These are phyloP conservation scores for Nitzschia sp. DNA, from an alignment of 108 stramenopile genomes.

Conservation along the genomic window DNA sequence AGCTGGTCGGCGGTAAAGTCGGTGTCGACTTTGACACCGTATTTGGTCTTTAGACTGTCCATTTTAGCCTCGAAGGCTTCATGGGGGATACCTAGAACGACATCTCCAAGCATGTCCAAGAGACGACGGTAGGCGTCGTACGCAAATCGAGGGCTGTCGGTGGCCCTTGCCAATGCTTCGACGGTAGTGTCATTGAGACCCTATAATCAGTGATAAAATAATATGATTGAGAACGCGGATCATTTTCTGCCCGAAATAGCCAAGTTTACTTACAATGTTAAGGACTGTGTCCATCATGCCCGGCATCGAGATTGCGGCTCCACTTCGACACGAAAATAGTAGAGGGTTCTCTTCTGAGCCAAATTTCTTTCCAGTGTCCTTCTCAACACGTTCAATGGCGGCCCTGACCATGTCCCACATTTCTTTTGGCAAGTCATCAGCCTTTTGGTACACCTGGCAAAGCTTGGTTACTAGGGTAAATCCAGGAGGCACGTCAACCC, in stretches of 20 bases:
- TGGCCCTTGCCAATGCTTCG: constrained; percentile 69
- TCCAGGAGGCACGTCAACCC: constrained; percentile 81
- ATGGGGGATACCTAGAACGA: constrained; percentile 71
- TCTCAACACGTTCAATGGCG: constrained; percentile 40
- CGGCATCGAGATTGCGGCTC: constrained; percentile 72
- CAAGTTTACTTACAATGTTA: constrained; percentile 57
- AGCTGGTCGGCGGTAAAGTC: constrained; percentile 66
- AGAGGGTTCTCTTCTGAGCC: constrained; percentile 64
- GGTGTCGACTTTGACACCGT: constrained; percentile 53
- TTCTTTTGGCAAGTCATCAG: constrained; percentile 47
- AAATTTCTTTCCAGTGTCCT: constrained; percentile 61
- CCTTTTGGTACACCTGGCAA: constrained; percentile 50
- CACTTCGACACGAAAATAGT: constrained; percentile 63
- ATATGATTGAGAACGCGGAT: background rate
- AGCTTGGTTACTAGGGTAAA: constrained; percentile 69
- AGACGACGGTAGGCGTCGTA: constrained; percentile 85
- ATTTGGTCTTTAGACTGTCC: constrained; percentile 47
- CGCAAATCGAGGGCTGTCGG: constrained; percentile 73
- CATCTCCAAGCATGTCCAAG: constrained; percentile 86
- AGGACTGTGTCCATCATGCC: constrained; percentile 84
- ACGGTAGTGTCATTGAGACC: constrained; percentile 84
- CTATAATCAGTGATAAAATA: constrained; percentile 15
- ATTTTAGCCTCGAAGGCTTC: constrained; percentile 79
- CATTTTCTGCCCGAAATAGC: background rate
- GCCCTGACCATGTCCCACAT: constrained; percentile 48